Base-by-base conservation (phyloP, 495 filamentous ascomycete species). In the Aspergillus egyptiacus region DNA sequence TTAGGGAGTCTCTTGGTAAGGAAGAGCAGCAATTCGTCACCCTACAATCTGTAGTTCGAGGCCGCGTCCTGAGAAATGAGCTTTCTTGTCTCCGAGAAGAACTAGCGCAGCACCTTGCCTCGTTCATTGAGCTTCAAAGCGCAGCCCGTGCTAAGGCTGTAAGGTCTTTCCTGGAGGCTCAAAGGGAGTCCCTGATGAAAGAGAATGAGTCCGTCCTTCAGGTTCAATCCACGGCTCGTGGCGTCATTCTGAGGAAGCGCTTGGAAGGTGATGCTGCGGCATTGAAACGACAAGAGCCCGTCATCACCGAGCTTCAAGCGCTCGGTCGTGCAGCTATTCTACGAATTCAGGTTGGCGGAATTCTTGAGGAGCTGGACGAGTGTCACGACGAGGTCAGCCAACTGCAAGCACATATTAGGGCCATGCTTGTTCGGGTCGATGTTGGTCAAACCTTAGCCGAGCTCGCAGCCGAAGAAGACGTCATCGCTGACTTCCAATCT, bases 381-480 rank as follows among this genome's bases (percentile, higher is more conserved):
- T 77, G 85, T 37, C 90, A 96, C 55, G 82, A 86, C 23, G 79
- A 84, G 51, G 68, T 90, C 33, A 63, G 79, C 40, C 58, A 77
- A 28, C 69, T 95, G 10, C 94, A 99, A 64, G 79, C 81, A 28
- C 63, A 89, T 19, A 74, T 80, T 44, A 76, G 91, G 55, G 90
- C 87, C 3, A 87, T 95, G 78, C 68, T 93, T 20, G 70, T 89
- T 14, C 81, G 93, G 20, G 74, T 77, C 28, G 70, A 83, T 15
- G 73, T 95, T 33, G 89, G 83, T 6, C 74, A 74, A 19, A 69
- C 85, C 5, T 72, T 97, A 15, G 73, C 72, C 18, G 77, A 89
- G 50, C 77, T 99, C 1, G 89, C 95, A 23, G 82, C 83, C 28
- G 77, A 91, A 46, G 93, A 96, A 59, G 82, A 87, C 24, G 63